A percentile compares a stretch with the other conserved stretches of the same genome.
phyloP scores from a whole-genome alignment of 305 asterid genomes.

The Solanum hybrid region DNA sequence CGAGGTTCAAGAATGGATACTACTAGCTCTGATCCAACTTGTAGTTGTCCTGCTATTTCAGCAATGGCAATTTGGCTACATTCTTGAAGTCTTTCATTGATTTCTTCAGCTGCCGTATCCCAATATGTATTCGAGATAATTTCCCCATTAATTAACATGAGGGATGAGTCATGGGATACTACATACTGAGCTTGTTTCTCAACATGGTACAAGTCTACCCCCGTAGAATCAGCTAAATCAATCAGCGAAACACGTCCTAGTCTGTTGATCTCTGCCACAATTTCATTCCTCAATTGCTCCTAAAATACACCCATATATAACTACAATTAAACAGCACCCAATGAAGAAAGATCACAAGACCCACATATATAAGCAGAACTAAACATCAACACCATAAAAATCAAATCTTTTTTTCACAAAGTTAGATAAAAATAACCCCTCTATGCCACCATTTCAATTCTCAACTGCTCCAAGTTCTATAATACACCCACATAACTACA shows the following conservation, averaged over 20 bases:
- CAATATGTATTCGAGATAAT: conserved; percentile 71
- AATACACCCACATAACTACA: not conserved
- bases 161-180: conserved; percentile 58
- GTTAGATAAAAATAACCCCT: not conserved
- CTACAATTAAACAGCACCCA: conserved; percentile 7
- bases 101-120: conserved; percentile 85
- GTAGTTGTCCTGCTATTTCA: conserved; percentile 87
- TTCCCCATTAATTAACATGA: conserved; percentile 85
- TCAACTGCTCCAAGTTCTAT: not conserved
- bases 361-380: not conserved
- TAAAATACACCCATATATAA: conserved; percentile 16
- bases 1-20: conserved; percentile 77
- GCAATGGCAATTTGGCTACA: conserved; percentile 94
- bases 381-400: not conserved
- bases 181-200: conserved; percentile 70
- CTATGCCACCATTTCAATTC: not conserved
- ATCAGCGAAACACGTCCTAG: conserved; percentile 79
- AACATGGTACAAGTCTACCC: conserved; percentile 81
- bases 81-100: conserved; percentile 89
- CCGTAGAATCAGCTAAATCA: conserved; percentile 69
- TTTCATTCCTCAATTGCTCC: conserved; percentile 89
- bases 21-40: conserved; percentile 79
- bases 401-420: not conserved
- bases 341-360: not conserved
- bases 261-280: conserved; percentile 49